A percentile compares a stretch with the other conserved stretches of the same genome.
Evolutionary conservation across 1,284 basidiomycete genomes (phyloP).

Genomic region (Stygiomarasmius scandens): DNA sequence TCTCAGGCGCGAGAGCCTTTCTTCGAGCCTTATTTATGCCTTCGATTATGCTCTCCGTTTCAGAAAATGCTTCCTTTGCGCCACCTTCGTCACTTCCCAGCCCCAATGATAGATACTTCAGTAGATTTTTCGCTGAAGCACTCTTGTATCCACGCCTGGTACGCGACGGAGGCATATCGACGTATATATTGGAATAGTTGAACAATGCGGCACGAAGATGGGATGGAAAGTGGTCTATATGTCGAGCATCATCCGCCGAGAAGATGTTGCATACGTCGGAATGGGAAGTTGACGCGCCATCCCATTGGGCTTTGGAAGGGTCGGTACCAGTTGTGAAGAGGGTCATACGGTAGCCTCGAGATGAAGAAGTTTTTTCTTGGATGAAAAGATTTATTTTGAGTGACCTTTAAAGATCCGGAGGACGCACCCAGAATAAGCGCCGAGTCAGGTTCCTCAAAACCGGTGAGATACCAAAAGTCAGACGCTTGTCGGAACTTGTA

Average conservation of each 20-base stretch:
- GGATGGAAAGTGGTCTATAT: constrained; percentile 55
- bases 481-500: constrained; percentile 96
- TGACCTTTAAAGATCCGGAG: too few species aligned
- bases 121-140: constrained; percentile 44
- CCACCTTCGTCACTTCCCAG: neutral
- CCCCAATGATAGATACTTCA: constrained; percentile 45
- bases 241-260: constrained; percentile 72
- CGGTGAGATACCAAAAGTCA: constrained; percentile 94
- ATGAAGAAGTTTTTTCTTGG: constrained; percentile 63
- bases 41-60: constrained; percentile 57
- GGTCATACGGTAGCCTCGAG: constrained; percentile 86
- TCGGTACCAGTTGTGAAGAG: constrained; percentile 87
- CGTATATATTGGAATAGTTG: constrained; percentile 42
- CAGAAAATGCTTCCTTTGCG: constrained; percentile 32
- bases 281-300: constrained; percentile 78
- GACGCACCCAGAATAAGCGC: constrained; percentile 81
- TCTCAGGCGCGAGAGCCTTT: constrained; percentile 57
- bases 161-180: constrained; percentile 31
- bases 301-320: constrained; percentile 85
- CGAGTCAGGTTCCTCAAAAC: constrained; percentile 92
- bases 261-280: constrained; percentile 67
- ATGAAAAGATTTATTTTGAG: constrained; percentile 1
- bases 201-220: constrained; percentile 44
- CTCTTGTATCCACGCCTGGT: constrained; percentile 6
- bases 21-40: constrained; percentile 49